Evolutionary conservation across 2,329 filamentous ascomycete species (phyloP), one percentile per base, ranked within the genome.

Genomic region (Cercospora citrullina): DNA sequence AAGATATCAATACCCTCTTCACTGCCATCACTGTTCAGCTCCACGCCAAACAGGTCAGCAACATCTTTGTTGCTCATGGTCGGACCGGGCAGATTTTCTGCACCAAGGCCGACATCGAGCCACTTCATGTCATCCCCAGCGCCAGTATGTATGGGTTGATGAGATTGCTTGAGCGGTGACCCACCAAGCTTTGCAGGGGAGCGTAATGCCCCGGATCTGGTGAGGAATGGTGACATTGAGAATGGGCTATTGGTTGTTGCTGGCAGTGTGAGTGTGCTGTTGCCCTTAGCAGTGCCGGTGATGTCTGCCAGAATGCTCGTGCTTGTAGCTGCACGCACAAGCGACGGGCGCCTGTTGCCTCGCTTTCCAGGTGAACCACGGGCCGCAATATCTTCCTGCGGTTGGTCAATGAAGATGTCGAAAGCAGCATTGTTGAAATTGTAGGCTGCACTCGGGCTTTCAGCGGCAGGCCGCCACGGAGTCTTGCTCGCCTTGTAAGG

Each of bases 351-450:
- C 72, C 89, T 88, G 8, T 80, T 81, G 3, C 87, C 86, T 65
- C 85, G 86, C 81, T 92, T 92, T 67, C 88, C 81, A 0, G 91
- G 91, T 10, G 90, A 92, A 2, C 89, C 87, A 36, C 85, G 84
- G 6, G 82, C 79, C 7, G 83, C 81, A 69, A 84, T 81, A 33
- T 79, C 77, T 30, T 77, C 76, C 8, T 77, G 73, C 7, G 74
- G 75, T 18, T 73, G 72, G 60, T 79, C 77, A 60, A 78, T 76
- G 73, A 90, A 91, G 60, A 91, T 87, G 74, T 91, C 88, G 73
- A 90, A 90, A 61, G 77, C 77, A 16, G 71, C 59, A 61, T 70
- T 70, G 64, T 68, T 72, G 59, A 72, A 33, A 61, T 73, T 71
- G 55, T 80, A 78, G 9, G 67, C 63, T 60, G 48, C 58, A 31